Evolutionary conservation across 768 basidiomycete genomes (phyloP), one percentile per base, ranked within the genome.

Genomic region (Tephrocybe rancida): DNA sequence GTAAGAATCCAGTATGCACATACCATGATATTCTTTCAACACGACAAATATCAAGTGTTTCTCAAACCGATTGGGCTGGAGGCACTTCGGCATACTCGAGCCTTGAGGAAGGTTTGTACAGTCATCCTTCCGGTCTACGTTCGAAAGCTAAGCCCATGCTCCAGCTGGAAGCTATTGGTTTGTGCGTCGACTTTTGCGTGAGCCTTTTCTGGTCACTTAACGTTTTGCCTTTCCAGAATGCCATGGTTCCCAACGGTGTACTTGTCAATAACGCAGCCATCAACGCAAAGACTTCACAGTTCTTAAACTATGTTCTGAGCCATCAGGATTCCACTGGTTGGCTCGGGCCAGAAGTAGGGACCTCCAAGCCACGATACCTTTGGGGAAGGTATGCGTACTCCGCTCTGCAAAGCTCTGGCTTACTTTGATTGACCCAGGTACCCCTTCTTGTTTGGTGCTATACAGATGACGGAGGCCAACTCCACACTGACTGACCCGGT

Each of bases 121-220:
- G 1, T 41, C 22, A 21, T 14, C 18, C 11, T 26, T 19, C 9
- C 3, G 7, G n/a, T 3, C 2, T 26, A 34, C n/a, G 13, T 19
- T 3, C 25, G 2, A 37, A 16, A 18, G 21, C 25, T 35, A 24
- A 46, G n/a, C 26, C 43, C 24, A 22, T 21, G 21, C 43, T 14
- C 29, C 44, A 82, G 81, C 80, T 56, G 80, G 80, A 44, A 81
- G 80, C 64, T 83, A 83, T 57, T 82, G 80, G 81, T 83, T 80
- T 76, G 80, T 77, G 55, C 44, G 78, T 76, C 10, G 8, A 26
- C 30, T 48, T n/a, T 18, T 19, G 13, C 22, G 35, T 13, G 26
- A 30, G 10, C 4, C 22, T 22, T 22, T 24, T 25, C 22, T 30
- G 22, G 37, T 42, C 18, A n/a, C 44, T 29, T 51, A 27, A 56